Evolutionary conservation across 2,329 filamentous ascomycete species (phyloP).

Genomic region (Fusarium caatingaense): DNA sequence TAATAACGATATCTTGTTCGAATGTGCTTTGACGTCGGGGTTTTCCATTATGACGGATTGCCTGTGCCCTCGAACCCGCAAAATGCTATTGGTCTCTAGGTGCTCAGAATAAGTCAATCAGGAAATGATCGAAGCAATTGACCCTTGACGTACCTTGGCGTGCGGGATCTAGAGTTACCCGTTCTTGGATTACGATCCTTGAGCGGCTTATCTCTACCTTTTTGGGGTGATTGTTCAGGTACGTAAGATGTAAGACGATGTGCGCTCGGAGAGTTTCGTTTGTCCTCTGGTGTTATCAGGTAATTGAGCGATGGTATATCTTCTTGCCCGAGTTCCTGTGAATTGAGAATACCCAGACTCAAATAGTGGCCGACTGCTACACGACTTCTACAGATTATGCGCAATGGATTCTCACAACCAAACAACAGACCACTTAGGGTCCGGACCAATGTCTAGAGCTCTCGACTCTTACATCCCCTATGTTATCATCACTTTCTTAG

Average conservation of each 20-base stretch:
- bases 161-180: background rate
- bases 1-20: background rate
- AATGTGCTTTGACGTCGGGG: background rate
- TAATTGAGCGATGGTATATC: too few relatives aligned
- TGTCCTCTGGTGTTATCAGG: background rate
- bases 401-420: background rate
- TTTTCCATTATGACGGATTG: background rate
- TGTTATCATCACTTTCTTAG: background rate
- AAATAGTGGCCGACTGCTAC: background rate
- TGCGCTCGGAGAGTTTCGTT: background rate
- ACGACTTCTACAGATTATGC: too few relatives aligned
- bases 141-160: background rate
- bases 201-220: background rate
- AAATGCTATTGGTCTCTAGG: too few relatives aligned
- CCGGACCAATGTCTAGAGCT: background rate
- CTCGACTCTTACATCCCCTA: background rate
- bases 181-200: background rate
- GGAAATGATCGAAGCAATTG: background rate
- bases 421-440: too few relatives aligned
- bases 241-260: background rate
- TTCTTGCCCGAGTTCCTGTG: too few relatives aligned
- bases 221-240: background rate
- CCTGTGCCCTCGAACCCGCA: too few relatives aligned
- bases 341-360: too few relatives aligned
- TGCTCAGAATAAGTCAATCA: background rate